A percentile compares a stretch with the other conserved stretches of the same genome.
These are phyloP conservation scores for Solanum lycopersicoides DNA, from an alignment of 257 asterid genomes.

Conservation along the genomic window DNA sequence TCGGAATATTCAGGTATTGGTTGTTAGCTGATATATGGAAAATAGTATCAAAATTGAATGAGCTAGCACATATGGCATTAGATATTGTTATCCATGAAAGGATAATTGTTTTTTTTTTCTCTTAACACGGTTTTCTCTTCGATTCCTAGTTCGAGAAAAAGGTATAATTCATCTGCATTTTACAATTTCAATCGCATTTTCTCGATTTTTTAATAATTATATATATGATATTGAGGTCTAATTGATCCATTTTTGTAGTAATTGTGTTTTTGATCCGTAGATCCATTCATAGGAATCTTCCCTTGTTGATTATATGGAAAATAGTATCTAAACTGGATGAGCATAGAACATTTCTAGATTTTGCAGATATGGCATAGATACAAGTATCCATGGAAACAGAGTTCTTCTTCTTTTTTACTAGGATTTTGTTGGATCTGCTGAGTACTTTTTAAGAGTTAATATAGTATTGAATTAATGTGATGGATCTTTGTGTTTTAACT, in stretches of 20 bases:
- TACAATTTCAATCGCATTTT: background rate
- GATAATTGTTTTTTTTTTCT: background rate
- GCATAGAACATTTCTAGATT: background rate
- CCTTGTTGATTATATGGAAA: background rate
- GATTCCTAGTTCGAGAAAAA: background rate
- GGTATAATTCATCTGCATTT: background rate
- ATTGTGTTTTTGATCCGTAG: background rate
- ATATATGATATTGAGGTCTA: background rate
- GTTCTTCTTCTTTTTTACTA: background rate
- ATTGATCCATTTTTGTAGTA: background rate
- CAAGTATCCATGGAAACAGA: background rate
- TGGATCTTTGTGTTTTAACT: background rate
- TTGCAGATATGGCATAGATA: background rate
- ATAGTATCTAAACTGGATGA: background rate
- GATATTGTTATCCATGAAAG: background rate
- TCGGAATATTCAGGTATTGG: background rate
- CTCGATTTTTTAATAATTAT: background rate
- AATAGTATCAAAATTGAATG: background rate
- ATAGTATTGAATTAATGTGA: background rate
- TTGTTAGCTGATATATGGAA: background rate
- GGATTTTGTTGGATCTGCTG: background rate
- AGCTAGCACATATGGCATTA: background rate
- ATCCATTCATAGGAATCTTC: background rate
- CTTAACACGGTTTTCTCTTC: background rate
- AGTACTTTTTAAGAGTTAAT: background rate